phyloP scores from a whole-genome alignment of 495 filamentous ascomycete species.

The Tuber brumale region DNA sequence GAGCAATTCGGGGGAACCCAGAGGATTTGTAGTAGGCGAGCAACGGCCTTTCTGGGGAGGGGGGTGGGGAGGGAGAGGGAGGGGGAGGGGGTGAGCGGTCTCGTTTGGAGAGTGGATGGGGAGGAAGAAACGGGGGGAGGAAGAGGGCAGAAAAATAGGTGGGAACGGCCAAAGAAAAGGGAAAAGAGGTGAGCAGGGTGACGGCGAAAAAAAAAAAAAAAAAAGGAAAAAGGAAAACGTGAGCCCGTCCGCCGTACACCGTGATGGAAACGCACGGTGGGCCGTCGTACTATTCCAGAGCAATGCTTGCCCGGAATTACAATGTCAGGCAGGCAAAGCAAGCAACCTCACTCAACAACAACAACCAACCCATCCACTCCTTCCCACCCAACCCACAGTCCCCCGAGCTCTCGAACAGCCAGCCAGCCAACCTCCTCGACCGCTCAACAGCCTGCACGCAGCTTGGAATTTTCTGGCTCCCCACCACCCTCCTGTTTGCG shows the following conservation, averaged over 20 bases:
- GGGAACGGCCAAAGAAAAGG: conserved; percentile 26
- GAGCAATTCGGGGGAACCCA: conserved; percentile 37
- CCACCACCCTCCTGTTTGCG: conserved; percentile 5
- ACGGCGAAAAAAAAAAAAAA: conserved; percentile 26
- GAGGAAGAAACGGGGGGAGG: conserved; percentile 13
- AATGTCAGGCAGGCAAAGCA: not conserved
- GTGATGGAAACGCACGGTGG: conserved; percentile 23
- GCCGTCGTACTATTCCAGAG: not conserved
- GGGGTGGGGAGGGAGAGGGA: conserved; percentile 12
- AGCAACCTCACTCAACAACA: conserved; percentile 2
- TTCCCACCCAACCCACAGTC: not conserved
- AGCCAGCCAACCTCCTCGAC: conserved; percentile 5
- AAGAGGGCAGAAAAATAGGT: conserved; percentile 17
- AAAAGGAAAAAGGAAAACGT: conserved; percentile 26
- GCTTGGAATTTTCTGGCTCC: not conserved
- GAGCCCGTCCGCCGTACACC: conserved; percentile 24
- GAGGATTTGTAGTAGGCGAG: conserved; percentile 40
- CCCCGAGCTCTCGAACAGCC: not conserved
- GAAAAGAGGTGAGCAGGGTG: conserved; percentile 33
- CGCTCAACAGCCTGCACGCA: conserved; percentile 1
- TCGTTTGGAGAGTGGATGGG: conserved; percentile 27
- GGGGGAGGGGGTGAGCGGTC: conserved; percentile 19
- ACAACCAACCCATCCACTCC: conserved; percentile 14
- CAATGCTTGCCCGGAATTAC: not conserved
- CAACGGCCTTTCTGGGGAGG: conserved; percentile 30